These are phyloP conservation scores for Antarctomyces pellizariae DNA, from an alignment of 495 filamentous ascomycete species.

Conservation along the genomic window DNA sequence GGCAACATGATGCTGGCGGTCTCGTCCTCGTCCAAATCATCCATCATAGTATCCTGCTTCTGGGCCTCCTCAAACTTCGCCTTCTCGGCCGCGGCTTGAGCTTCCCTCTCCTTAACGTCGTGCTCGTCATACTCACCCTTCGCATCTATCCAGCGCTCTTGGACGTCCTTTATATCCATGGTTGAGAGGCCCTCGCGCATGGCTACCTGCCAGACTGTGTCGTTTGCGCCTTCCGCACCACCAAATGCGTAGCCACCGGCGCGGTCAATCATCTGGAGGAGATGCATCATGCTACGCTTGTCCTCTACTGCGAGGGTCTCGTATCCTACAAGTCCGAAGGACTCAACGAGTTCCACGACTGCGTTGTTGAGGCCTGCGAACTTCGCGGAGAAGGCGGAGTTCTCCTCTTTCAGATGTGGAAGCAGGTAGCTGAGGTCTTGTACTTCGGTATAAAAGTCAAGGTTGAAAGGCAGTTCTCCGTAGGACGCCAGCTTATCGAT, in stretches of 20 bases:
- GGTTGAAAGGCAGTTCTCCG: conserved; percentile 66
- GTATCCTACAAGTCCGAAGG: conserved; percentile 72
- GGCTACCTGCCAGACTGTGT: conserved; percentile 81
- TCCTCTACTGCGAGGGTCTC: conserved; percentile 92
- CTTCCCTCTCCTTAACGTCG: conserved; percentile 49
- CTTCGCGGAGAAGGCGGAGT: conserved; percentile 35
- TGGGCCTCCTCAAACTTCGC: conserved; percentile 10
- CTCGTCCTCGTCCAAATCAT: conserved; percentile 16
- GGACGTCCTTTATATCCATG: conserved; percentile 68
- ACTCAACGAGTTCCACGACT: conserved; percentile 64
- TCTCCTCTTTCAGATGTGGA: conserved; percentile 42
- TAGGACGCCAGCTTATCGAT: conserved; percentile 74
- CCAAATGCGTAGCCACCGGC: conserved; percentile 89
- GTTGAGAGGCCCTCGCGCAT: conserved; percentile 64
- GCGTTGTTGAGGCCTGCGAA: conserved; percentile 68
- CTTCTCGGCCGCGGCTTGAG: conserved; percentile 20
- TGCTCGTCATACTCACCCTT: conserved; percentile 72
- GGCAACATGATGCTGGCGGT: conserved; percentile 10
- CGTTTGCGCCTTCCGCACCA: conserved; percentile 72
- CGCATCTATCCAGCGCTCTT: conserved; percentile 82
- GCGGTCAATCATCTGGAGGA: conserved; percentile 69
- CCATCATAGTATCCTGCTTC: conserved; percentile 1
- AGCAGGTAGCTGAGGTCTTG: conserved; percentile 73
- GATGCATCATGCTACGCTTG: conserved; percentile 81
- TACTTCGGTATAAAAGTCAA: conserved; percentile 96